Conservation (phyloP, 441 rosid genomes). For the Geranium incanum region DNA sequence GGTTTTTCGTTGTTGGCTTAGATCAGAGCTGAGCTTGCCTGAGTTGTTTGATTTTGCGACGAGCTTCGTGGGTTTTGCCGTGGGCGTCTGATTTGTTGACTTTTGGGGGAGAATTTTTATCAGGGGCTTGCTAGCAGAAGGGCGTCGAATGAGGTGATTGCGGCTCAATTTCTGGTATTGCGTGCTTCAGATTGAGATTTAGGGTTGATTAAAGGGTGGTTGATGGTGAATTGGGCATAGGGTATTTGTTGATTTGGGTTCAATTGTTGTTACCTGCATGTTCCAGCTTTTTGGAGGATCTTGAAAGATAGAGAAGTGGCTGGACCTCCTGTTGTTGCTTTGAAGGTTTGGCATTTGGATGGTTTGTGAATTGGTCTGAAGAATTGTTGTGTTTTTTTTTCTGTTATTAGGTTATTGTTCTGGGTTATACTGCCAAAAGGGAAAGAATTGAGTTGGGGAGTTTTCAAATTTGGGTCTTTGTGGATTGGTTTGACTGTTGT, state of each 20-base stretch:
- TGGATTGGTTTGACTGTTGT: slow-evolving; percentile 21
- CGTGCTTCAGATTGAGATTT: slow-evolving; percentile 7
- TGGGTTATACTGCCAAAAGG: neutral
- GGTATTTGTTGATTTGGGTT: slow-evolving; percentile 18
- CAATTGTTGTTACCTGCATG: slow-evolving; percentile 13
- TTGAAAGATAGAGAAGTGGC: slow-evolving; percentile 19
- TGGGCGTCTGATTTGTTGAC: neutral
- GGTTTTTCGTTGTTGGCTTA: slow-evolving; percentile 1
- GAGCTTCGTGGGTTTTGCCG: slow-evolving; percentile 1
- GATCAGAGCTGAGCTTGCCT: neutral
- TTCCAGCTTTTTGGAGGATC: slow-evolving; percentile 51
- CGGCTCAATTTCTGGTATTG: slow-evolving; percentile 26
- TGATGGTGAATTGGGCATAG: slow-evolving; percentile 19
- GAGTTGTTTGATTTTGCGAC: neutral
- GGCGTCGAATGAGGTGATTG: slow-evolving; percentile 30
- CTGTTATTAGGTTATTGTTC: slow-evolving; percentile 10
- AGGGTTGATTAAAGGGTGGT: slow-evolving; percentile 16
- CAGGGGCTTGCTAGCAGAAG: slow-evolving; percentile 19
- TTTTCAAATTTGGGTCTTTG: slow-evolving; percentile 27
- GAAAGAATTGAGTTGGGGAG: slow-evolving; percentile 15
- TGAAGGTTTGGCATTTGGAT: slow-evolving; percentile 17
- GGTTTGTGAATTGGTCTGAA: slow-evolving; percentile 15
- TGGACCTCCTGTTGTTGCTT: slow-evolving; percentile 9
- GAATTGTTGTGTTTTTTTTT: slow-evolving; percentile 18
- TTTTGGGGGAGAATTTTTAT: neutral